Evolutionary conservation across 805 yeast species (phyloP), one percentile per base, ranked within the genome.

Genomic region (Wickerhamomyces xylosicus): DNA sequence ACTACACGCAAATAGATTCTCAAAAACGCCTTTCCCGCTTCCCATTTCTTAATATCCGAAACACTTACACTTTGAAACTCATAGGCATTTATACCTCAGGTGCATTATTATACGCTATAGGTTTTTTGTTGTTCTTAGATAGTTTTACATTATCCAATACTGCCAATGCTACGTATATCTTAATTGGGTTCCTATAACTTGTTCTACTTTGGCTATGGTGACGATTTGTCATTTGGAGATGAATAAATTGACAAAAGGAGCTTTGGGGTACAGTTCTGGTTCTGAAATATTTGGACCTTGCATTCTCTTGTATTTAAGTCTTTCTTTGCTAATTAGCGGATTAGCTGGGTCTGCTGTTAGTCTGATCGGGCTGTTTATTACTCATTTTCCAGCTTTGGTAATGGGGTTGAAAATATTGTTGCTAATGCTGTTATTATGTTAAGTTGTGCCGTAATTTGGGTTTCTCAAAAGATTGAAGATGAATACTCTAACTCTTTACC

Each of bases 101-200:
- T 10, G 79, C 77, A n/a, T n/a, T n/a, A 0, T 58, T 83, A 40
- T 90, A 83, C 49, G 83, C 96, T 31, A 58, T 82, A 39, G 97
- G 95, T 6, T 79, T 90, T 56, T 90, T 96, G 92, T 64, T 80
- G 17, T 75, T 90, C 60, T 61, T 92, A 16, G 97, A 90, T 59
- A 85, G 95, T 1, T 87, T 95, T 2, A 71, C 90, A 29, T 90
- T 76, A 60, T 82, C 95, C 34, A 79, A 77, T 46, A 81, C 86
- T 16, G 80, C 79, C 37, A 90, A 90, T 64, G 95, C 87, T 1
- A 81, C 95, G 0, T 67, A 68, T 34, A 85, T 87, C 5, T 85
- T 31, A 97, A 90, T 62, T 90, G 98, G 98, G 76, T 92, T 37
- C 98, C 98, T 4, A 77, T 84, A 47, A 71, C 90, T 21, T 83